A percentile compares a stretch with the other conserved stretches of the same genome.
Evolutionary conservation across 2,329 filamentous ascomycete genomes (phyloP).

Genomic region (Chaetomium strumarium): DNA sequence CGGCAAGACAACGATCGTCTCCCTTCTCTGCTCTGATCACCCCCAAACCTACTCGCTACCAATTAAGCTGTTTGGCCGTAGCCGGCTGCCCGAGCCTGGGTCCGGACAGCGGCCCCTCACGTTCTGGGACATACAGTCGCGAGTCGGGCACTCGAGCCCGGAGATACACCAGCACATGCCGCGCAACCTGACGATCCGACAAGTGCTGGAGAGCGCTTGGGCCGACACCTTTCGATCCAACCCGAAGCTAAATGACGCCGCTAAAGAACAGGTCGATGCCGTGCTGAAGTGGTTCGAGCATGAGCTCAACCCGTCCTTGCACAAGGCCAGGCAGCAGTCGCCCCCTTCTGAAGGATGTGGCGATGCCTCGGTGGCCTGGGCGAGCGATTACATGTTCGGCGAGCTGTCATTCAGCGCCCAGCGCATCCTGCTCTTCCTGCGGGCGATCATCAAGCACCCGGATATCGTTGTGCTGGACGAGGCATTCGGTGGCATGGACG

Average conservation of each 20-base stretch:
- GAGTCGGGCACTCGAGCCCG: slow-evolving; percentile 88
- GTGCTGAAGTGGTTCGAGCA: slow-evolving; percentile 69
- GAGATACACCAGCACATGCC: slow-evolving; percentile 95
- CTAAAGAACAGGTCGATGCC: slow-evolving; percentile 57
- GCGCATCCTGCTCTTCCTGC: slow-evolving; percentile 76
- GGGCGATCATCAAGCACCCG: slow-evolving; percentile 72
- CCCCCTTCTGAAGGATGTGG: slow-evolving; percentile 17
- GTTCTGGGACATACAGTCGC: slow-evolving; percentile 85
- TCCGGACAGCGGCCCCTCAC: slow-evolving; percentile 65
- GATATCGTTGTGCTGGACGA: slow-evolving; percentile 84
- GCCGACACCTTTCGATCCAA: slow-evolving; percentile 75
- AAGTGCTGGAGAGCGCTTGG: slow-evolving; percentile 80
- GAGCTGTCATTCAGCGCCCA: slow-evolving; percentile 75
- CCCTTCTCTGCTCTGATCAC: slow-evolving; percentile 90
- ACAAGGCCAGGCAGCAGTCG: slow-evolving; percentile 15
- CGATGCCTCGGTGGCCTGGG: slow-evolving; percentile 49
- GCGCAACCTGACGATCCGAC: slow-evolving; percentile 63
- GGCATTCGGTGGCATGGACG: slow-evolving; percentile 81
- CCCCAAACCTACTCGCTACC: slow-evolving; percentile 89
- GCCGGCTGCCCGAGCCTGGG: slow-evolving; percentile 68
- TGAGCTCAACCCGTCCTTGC: slow-evolving; percentile 60
- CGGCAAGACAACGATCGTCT: slow-evolving; percentile 91
- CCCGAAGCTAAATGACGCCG: slow-evolving; percentile 56
- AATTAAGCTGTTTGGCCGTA: slow-evolving; percentile 77
- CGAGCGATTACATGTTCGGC: slow-evolving; percentile 62